phyloP scores from a whole-genome alignment of 371 early-diverging fungal species.

The Nosema muscidifuracis region DNA sequence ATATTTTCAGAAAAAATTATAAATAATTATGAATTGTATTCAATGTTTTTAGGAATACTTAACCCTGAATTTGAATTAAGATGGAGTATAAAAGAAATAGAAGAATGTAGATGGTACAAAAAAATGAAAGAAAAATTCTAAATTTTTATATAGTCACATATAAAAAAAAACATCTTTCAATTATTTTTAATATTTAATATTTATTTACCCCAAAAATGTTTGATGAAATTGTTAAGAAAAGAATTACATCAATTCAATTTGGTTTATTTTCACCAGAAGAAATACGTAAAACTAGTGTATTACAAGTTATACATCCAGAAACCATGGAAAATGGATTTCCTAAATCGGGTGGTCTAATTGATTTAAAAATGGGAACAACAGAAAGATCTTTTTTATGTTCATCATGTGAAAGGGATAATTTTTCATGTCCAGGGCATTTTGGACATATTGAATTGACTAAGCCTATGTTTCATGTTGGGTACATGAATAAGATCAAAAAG shows the following conservation, averaged over 20 bases:
- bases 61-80: too few species aligned
- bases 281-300: slow-evolving; percentile 81
- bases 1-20: too few species aligned
- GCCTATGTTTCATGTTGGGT: slow-evolving; percentile 81
- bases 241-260: slow-evolving; percentile 71
- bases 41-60: too few species aligned
- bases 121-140: too few species aligned
- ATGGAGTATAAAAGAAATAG: too few species aligned
- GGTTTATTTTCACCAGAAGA: slow-evolving; percentile 66
- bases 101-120: too few species aligned
- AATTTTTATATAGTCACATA: too few species aligned
- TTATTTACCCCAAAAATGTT: slow-evolving; percentile 37
- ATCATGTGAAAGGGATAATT: slow-evolving; percentile 88
- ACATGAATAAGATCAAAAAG: slow-evolving; percentile 74
- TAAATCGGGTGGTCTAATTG: slow-evolving; percentile 81
- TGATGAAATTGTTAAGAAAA: slow-evolving; percentile 36
- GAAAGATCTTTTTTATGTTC: slow-evolving; percentile 92
- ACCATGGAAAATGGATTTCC: slow-evolving; percentile 82
- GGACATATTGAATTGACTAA: slow-evolving; percentile 94
- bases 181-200: too few species aligned
- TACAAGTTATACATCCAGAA: slow-evolving; percentile 85
- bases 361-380: slow-evolving; percentile 94
- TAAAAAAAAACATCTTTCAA: too few species aligned
- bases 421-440: slow-evolving; percentile 95
- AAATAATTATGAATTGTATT: too few species aligned